Conservation (phyloP, 2,329 filamentous ascomycete species). For the Botryotinia convoluta region DNA sequence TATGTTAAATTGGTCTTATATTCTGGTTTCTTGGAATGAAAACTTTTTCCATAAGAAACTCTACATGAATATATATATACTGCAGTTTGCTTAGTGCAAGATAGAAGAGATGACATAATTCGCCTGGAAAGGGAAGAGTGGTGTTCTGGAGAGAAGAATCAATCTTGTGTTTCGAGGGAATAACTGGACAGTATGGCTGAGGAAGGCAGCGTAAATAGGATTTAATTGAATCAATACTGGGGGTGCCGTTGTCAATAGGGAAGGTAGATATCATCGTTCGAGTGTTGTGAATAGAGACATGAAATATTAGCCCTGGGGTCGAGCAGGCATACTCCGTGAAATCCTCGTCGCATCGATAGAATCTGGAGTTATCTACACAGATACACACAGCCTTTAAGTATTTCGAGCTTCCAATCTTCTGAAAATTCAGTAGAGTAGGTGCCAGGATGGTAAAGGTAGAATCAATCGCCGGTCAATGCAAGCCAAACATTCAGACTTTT, state of each 20-base stretch:
- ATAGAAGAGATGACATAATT: no score
- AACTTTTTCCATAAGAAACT: no score
- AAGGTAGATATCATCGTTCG: not conserved
- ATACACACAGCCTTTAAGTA: not conserved
- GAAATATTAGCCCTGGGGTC: not conserved
- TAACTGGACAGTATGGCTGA: no score
- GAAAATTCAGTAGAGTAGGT: not conserved
- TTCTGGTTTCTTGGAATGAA: no score
- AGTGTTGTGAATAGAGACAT: not conserved
- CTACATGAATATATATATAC: no score
- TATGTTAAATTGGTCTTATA: no score
- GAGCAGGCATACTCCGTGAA: not conserved
- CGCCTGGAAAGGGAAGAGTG: no score
- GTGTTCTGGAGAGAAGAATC: no score
- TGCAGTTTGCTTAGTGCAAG: no score
- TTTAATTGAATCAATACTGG: not conserved
- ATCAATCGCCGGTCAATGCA: not conserved
- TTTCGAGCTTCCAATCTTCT: not conserved
- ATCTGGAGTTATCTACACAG: not conserved
- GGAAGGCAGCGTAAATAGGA: no score
- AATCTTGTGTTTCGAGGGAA: no score
- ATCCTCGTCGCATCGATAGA: not conserved
- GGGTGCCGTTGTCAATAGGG: not conserved
- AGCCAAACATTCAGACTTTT: not conserved
- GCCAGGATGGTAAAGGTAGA: not conserved